Percentiles rank a stretch among this genome's conserved stretches.
These are phyloP conservation scores for Xylaria sp. DNA, from an alignment of 2,329 filamentous ascomycete species.

Conservation along the genomic window DNA sequence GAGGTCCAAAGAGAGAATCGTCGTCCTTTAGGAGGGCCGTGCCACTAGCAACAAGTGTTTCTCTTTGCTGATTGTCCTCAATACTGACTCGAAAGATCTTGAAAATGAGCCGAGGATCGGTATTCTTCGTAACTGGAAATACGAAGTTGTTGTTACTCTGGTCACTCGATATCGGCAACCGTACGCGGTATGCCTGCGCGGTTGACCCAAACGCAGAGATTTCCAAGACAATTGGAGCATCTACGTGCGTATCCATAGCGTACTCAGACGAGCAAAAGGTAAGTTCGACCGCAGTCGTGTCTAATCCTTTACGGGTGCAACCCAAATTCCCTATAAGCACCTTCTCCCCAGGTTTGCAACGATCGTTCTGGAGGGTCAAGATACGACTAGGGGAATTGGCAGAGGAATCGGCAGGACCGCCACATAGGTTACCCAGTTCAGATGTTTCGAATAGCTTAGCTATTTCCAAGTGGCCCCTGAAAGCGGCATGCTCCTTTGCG, in stretches of 20 bases:
- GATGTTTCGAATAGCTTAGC: constrained; percentile 20
- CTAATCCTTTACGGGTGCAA: neutral
- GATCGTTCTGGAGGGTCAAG: neutral
- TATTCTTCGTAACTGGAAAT: constrained; percentile 20
- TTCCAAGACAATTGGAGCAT: constrained; percentile 10
- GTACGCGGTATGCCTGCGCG: constrained; percentile 9
- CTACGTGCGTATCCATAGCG: neutral
- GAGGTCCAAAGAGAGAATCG: constrained; percentile 29
- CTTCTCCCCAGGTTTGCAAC: constrained; percentile 1
- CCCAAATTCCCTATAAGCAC: neutral
- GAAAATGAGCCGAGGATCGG: constrained; percentile 24
- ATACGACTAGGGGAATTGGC: neutral
- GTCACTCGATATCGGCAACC: constrained; percentile 33
- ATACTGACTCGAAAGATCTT: constrained; percentile 17
- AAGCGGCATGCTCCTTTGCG: constrained; percentile 39
- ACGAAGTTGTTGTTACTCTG: constrained; percentile 26
- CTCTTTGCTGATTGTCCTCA: neutral
- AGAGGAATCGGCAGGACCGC: neutral
- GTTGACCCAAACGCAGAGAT: constrained; percentile 8
- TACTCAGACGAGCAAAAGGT: neutral
- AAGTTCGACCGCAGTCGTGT: neutral
- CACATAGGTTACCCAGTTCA: neutral
- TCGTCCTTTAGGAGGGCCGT: constrained; percentile 32
- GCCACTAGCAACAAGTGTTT: constrained; percentile 31
- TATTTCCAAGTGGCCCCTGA: constrained; percentile 37